Base-by-base conservation (phyloP, 768 basidiomycete species). In the Tephrocybe sp. region DNA sequence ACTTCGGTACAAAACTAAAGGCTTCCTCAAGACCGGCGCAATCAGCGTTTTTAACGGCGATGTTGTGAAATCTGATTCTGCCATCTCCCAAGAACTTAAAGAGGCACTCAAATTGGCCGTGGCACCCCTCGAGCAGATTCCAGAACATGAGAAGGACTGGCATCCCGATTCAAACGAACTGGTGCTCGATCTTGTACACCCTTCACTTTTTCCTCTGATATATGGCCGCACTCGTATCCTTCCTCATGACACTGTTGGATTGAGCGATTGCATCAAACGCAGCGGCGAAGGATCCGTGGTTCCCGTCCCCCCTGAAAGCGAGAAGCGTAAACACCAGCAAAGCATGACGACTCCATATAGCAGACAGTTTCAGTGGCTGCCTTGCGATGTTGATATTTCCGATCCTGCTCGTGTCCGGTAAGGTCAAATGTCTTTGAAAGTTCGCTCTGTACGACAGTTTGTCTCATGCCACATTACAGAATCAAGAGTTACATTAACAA, bases 131-230 rank as follows among this genome's bases (percentile, higher is more conserved):
- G 70, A 75, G 46, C 55, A 67, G 42, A 57, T 69, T 4, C 65
- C 68, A 0, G 66, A 63, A 6, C 59, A 59, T 0, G 29, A 63
- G 47, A 66, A 67, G 27, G 73, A 75, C 53, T 75, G 74, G 74
- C 72, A 74, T 52, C 74, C 72, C 4, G 61, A 61, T 4, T 70
- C 71, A 1, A 60, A 73, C 51, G 54, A 61, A 2, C 66, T 68
- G 41, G 73, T 75, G 0, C 68, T 76, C 11, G 72, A 75, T 45
- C 64, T 74, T 34, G 67, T 74, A 3, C 72, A 76, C 48, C 73
- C 73, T 42, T 68, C 72, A 7, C 64, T 75, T 1, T 75, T 64
- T 52, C 63, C 62, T 29, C 36, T 73, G 3, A 53, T 66, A 10
- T 71, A 72, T 41, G 66, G 61, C 10, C 59, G 52, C 16, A 67